Percentiles rank a stretch among this genome's conserved stretches.
Conservation (phyloP, 2,329 filamentous ascomycete species). For the Fusarium lateritium region DNA sequence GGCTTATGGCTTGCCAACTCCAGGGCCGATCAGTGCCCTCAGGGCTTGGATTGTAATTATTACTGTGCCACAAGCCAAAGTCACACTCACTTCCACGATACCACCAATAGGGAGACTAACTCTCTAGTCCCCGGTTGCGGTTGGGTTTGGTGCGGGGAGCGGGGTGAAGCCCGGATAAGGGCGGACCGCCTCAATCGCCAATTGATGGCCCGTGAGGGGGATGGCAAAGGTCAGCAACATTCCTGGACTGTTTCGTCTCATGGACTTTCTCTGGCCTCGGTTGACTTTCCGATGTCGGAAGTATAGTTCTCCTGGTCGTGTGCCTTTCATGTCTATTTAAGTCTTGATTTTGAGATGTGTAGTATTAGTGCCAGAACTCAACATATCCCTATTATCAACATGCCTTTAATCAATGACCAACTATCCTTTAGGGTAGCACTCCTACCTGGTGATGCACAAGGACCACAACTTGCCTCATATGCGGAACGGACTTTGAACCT, state of each 20-base stretch:
- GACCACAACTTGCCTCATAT: conserved; percentile 20
- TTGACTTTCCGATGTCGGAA: conserved; percentile 22
- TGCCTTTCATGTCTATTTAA: conserved; percentile 5
- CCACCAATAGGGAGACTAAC: not conserved
- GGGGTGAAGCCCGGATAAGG: conserved; percentile 14
- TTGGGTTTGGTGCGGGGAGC: not conserved
- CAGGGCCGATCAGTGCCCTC: no score
- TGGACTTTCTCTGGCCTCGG: not conserved
- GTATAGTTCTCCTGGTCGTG: not conserved
- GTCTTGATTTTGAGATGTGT: not conserved
- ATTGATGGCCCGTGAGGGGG: not conserved
- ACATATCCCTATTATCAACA: not conserved
- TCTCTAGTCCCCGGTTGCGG: not conserved
- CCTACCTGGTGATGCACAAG: conserved; percentile 29
- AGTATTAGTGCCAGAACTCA: not conserved
- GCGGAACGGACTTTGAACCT: conserved; percentile 12
- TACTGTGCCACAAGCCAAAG: no score
- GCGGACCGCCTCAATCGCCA: conserved; percentile 3
- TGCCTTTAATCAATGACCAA: conserved; percentile 19
- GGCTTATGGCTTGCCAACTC: no score
- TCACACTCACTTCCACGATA: not conserved
- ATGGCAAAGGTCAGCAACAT: not conserved
- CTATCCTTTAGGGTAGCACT: conserved; percentile 8
- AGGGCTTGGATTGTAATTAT: no score
- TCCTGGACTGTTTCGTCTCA: no score